phyloP scores from a whole-genome alignment of 2,329 filamentous ascomycete species.

The Botrytis byssoidea region DNA sequence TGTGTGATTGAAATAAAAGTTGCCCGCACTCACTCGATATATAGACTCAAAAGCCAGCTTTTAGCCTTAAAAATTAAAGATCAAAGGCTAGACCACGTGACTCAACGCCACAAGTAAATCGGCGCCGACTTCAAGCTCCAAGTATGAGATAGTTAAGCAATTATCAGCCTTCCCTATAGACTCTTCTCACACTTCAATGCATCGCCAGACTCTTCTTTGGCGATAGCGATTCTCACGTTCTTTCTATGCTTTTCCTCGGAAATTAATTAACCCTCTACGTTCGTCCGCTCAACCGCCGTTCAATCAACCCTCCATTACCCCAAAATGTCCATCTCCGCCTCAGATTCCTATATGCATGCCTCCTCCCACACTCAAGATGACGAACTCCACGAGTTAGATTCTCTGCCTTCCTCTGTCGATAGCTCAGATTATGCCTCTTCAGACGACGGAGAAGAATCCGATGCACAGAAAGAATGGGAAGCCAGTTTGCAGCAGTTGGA shows the following conservation, averaged over 20 bases:
- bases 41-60: conserved; percentile 9
- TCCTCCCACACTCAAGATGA: conserved; percentile 51
- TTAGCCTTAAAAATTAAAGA: background rate
- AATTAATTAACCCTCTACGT: background rate
- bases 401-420: conserved; percentile 56
- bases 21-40: background rate
- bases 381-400: conserved; percentile 54
- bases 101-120: background rate
- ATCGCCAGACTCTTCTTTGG: conserved; percentile 8
- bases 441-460: conserved; percentile 57
- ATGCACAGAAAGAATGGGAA: conserved; percentile 94
- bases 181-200: conserved; percentile 12
- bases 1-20: background rate
- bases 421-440: conserved; percentile 49
- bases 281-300: background rate
- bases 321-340: conserved; percentile 25
- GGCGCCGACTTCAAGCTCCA: background rate
- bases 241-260: background rate
- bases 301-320: background rate
- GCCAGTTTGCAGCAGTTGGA: conserved; percentile 92
- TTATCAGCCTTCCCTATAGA: background rate
- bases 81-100: background rate
- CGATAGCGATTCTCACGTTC: conserved; percentile 12
- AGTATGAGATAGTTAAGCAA: background rate
- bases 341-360: conserved; percentile 34